A percentile compares a stretch with the other conserved stretches of the same genome.
phyloP scores from a whole-genome alignment of 306 rosid species.

The Begonia peltatifolia region DNA sequence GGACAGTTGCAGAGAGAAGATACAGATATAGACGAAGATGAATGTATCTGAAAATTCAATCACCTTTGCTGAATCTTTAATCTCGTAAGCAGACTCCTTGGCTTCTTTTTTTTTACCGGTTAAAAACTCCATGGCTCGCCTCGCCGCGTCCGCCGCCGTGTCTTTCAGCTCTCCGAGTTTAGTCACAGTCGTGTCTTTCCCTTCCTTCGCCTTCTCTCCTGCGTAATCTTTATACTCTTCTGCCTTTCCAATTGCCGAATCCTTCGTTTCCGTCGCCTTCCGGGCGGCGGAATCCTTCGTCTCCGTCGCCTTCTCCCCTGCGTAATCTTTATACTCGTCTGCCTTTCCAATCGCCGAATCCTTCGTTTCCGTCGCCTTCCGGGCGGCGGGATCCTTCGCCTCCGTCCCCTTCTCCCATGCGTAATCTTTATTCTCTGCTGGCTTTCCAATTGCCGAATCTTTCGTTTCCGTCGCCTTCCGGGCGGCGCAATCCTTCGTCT shows the following conservation, averaged over 20 bases:
- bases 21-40: neutral
- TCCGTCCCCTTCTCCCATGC: slow-evolving; percentile 9
- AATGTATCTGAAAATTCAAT: neutral
- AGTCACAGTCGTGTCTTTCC: slow-evolving; percentile 26
- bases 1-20: neutral
- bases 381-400: neutral
- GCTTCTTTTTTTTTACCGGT: slow-evolving; percentile 49
- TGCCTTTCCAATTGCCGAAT: neutral
- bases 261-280: neutral
- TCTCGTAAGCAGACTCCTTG: slow-evolving; percentile 26
- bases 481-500: neutral
- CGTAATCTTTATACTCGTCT: neutral
- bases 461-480: slow-evolving; percentile 12
- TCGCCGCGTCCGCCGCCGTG: slow-evolving; percentile 43
- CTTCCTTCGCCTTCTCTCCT: slow-evolving; percentile 25
- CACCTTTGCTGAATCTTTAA: slow-evolving; percentile 26
- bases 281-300: neutral
- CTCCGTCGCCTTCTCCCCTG: slow-evolving; percentile 19
- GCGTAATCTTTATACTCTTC: slow-evolving; percentile 11
- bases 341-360: neutral
- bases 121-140: slow-evolving; percentile 42
- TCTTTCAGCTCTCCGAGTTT: slow-evolving; percentile 57
- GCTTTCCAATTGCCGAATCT: slow-evolving; percentile 13
- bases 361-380: slow-evolving; percentile 3
- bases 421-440: slow-evolving; percentile 11